Base-by-base conservation (phyloP, 2,329 filamentous ascomycete genomes). In the Diaporthe sp. region DNA sequence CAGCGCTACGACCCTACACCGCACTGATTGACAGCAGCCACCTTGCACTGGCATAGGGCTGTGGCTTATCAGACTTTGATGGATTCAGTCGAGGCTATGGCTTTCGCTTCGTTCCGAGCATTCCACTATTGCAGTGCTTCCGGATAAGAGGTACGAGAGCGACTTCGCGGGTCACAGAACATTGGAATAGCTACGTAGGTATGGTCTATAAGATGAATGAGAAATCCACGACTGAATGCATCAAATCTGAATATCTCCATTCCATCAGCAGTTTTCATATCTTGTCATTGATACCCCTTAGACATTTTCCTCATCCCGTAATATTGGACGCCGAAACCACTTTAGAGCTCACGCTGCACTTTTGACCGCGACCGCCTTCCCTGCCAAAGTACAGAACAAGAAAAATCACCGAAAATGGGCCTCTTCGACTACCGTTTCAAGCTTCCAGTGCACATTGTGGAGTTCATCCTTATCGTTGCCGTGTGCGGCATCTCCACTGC, bases 371-470 rank as follows among this genome's bases (percentile, higher is more conserved):
- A 15, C 19, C 44, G 61, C 10, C 57, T 22, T 34, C 31, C 61
- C 28, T 12, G 6, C 22, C 19, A n/a, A n/a, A 34, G 9, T 22
- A 34, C 17, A 67, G 12, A 51, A 67, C 28, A 49, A 44, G 42
- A 1, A 51, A 67, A n/a, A 51, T 17, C 25, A 15, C 42, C 61
- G 28, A 51, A 49, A 67, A 67, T 67, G 44, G 57, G 46, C 5
- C 31, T 76, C 22, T 34, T 76, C 42, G 37, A 72, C 46, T 53
- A 57, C 31, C 73, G 75, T 13, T 76, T 59, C 58, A 76, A 76
- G 75, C 53, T 76, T 2, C 57, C 72, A 10, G n/a, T 76, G 8
- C 75, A 76, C 61, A 42, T 74, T 12, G 59, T 69, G 31, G 72
- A 76, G 42, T 15, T 76, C 10, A 25, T 72, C 12, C 34, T 76